A percentile compares a stretch with the other conserved stretches of the same genome.
Conservation (phyloP, 352 stramenopile genomes). For the Aphanomyces astaci region DNA sequence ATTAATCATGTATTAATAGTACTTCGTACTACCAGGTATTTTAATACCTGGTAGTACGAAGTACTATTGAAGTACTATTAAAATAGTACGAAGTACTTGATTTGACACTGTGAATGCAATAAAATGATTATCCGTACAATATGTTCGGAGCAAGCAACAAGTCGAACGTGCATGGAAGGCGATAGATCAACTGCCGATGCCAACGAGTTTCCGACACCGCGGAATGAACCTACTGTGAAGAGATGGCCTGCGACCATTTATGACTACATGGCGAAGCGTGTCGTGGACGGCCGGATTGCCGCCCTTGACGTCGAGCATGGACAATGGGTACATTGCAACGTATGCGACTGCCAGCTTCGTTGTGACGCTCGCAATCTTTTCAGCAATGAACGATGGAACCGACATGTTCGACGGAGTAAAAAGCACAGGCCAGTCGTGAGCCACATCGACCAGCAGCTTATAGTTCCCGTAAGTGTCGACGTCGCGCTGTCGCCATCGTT, state of each 20-base stretch:
- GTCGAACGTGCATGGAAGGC: neutral
- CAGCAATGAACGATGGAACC: constrained; percentile 7
- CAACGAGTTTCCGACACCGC: neutral
- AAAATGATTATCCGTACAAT: neutral
- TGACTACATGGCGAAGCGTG: neutral
- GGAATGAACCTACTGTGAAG: neutral
- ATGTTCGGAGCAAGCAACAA: too few species aligned
- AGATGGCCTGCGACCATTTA: neutral
- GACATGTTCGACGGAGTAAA: constrained; percentile 5
- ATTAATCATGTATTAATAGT: too few species aligned
- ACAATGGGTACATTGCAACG: constrained; percentile 2
- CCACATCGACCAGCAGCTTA: neutral
- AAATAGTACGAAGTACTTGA: constrained; percentile 1
- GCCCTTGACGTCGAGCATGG: neutral
- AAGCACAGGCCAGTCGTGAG: neutral
- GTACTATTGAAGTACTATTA: too few species aligned
- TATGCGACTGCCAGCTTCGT: constrained; percentile 3
- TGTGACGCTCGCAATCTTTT: constrained; percentile 8
- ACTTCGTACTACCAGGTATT: too few species aligned
- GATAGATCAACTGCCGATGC: neutral
- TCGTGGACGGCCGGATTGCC: neutral
- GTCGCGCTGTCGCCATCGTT: neutral
- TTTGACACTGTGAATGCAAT: too few species aligned
- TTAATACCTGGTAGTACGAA: too few species aligned
- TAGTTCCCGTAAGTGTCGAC: neutral